Base-by-base conservation (phyloP, 352 stramenopile species). In the Phytophthora foliorum region DNA sequence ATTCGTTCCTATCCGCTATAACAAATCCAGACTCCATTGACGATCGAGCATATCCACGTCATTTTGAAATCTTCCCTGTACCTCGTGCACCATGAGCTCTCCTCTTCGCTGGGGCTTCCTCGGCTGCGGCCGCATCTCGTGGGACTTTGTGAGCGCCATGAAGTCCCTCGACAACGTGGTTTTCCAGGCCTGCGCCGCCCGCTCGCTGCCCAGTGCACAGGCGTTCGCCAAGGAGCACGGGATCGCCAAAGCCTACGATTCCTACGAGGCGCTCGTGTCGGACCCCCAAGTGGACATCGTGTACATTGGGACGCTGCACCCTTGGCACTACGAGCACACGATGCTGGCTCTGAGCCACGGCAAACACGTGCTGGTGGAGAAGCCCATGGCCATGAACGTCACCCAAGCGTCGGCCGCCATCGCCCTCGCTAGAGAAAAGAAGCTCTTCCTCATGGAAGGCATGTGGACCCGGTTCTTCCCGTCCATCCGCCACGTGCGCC, bases 321-420 rank as follows among this genome's bases (percentile, higher is more conserved):
- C 80, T 22, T 86, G 89, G 67, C 90, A 97, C 70, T 82, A 79
- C 54, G 70, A 78, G 32, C 82, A 93, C 64, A 81, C 84, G 25
- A 52, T 89, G 49, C 71, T 90, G 60, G 91, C 83, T 19, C 59
- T 97, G 7, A 74, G 77, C 25, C 73, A 82, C 48, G 75, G 81
- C 51, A 97, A 97, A 55, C 89, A 97, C 71, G 86, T 97, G 34
- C 75, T 97, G 9, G 78, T 98, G 29, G 92, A 98, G 71, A 98
- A 98, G 60, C 92, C 91, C 3, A 92, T 97, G 76, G 80, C 85
- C 6, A 83, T 97, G 88, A 83, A 94, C 60, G 50, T 57, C 50
- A 59, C 80, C 36, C 89, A 98, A 75, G 88, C 86, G 4, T 49
- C 81, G 27, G 81, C 86, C 38, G 67, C 94, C 34, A 75, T 86